phyloP scores from a whole-genome alignment of 345 rosid species.

The Sapria himalayana region DNA sequence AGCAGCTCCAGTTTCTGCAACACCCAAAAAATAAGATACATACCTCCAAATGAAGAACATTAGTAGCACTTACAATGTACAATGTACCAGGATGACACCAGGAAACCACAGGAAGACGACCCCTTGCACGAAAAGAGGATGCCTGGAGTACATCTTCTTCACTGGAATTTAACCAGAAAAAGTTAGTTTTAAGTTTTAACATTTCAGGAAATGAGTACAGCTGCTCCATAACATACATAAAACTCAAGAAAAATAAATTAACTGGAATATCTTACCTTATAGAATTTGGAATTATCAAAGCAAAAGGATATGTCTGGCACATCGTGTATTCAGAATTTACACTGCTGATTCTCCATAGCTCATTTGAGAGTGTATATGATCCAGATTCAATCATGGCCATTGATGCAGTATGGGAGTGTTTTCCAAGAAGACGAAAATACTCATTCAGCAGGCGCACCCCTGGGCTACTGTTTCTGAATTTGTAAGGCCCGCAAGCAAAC shows the following conservation, averaged over 20 bases:
- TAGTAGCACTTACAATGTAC: conserved; percentile 4
- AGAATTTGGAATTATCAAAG: conserved; percentile 66
- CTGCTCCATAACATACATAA: too few species aligned
- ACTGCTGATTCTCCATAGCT: conserved; percentile 71
- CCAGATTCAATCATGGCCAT: conserved; percentile 45
- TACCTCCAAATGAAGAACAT: conserved; percentile 1
- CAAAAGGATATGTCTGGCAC: conserved; percentile 81
- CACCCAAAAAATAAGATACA: conserved; percentile 9
- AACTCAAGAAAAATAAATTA: conserved; percentile 5
- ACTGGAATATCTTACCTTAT: conserved; percentile 33
- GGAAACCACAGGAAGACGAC: conserved; percentile 73
- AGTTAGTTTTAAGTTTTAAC: conserved; percentile 7
- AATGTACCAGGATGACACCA: conserved; percentile 89
- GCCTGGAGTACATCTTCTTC: conserved; percentile 78
- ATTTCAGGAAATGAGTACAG: too few species aligned
- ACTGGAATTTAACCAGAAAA: conserved; percentile 21
- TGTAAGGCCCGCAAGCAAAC: conserved; percentile 61
- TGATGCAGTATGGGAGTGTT: conserved; percentile 33
- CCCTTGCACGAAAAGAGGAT: conserved; percentile 67
- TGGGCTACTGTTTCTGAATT: conserved; percentile 40
- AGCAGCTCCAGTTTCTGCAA: conserved; percentile 70
- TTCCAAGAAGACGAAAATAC: conserved; percentile 80
- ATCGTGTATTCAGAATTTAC: conserved; percentile 42
- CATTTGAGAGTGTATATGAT: conserved; percentile 51
- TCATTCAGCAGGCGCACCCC: conserved; percentile 77